Conservation (phyloP, 1,139 yeast genomes). For the Saccharomyces pastorianus region DNA sequence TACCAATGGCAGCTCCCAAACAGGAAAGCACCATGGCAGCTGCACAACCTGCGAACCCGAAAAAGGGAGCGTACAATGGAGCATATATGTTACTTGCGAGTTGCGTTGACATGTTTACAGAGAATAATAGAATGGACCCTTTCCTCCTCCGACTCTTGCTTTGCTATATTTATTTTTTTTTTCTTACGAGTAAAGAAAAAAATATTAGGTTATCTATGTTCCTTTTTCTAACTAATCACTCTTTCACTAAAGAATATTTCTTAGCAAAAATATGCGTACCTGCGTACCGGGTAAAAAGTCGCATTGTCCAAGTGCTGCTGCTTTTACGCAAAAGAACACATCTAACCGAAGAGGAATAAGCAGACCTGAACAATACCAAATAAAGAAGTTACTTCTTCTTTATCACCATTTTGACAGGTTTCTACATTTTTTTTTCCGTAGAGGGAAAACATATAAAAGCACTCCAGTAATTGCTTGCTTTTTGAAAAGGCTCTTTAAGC, state of each 20-base stretch:
- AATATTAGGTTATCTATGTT: neutral
- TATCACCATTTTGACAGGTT: neutral
- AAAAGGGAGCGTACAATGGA: conserved; percentile 88
- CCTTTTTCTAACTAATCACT: neutral
- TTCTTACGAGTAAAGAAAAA: neutral
- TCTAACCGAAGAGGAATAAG: neutral
- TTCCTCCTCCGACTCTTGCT: conserved; percentile 1
- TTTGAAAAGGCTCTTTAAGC: neutral
- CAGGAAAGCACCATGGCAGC: conserved; percentile 85
- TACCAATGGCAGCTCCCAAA: conserved; percentile 96
- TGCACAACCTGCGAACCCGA: conserved; percentile 91
- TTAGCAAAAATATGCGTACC: neutral
- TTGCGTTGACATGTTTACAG: conserved; percentile 8
- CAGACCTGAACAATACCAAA: too few species aligned
- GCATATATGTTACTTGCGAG: conserved; percentile 42
- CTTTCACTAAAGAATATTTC: neutral
- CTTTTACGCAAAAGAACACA: neutral
- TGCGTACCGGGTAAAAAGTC: neutral
- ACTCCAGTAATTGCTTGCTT: neutral
- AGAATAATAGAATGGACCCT: conserved; percentile 1
- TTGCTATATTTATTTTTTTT: neutral
- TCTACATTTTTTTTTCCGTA: neutral
- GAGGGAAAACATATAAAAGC: neutral
- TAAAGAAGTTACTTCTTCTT: neutral
- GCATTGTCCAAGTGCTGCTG: neutral